Percentiles rank a stretch among this genome's conserved stretches.
Evolutionary conservation across 768 basidiomycete species (phyloP).

Genomic region (Favolaschia claudopus): DNA sequence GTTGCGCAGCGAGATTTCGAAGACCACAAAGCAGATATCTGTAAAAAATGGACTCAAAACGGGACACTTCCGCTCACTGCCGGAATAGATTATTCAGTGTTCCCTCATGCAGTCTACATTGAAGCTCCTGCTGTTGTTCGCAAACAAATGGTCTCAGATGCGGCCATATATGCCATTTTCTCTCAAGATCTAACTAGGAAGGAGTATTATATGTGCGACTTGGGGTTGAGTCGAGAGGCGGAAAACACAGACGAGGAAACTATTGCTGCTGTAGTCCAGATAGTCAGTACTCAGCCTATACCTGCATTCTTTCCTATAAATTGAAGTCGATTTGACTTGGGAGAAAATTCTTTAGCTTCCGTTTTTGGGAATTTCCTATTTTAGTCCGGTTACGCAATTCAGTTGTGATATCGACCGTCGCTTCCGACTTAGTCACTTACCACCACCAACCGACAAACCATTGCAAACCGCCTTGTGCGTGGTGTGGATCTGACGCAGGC

Average conservation of each 20-base stretch:
- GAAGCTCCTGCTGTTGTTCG: not conserved
- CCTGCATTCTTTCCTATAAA: slow-evolving; percentile 9
- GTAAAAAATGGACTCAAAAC: not conserved
- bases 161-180: not conserved
- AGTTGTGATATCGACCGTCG: no score
- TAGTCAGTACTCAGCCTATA: slow-evolving; percentile 10
- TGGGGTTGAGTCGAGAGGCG: slow-evolving; percentile 1
- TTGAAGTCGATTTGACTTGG: no score
- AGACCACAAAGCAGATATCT: slow-evolving; percentile 8
- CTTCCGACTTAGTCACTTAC: no score
- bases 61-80: slow-evolving; percentile 14
- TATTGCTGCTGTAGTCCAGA: slow-evolving; percentile 4
- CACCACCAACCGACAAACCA: no score
- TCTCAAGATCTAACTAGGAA: slow-evolving; percentile 2
- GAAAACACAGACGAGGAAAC: not conserved
- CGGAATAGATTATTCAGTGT: slow-evolving; percentile 15
- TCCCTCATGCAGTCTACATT: not conserved
- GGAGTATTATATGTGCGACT: slow-evolving; percentile 19
- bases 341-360: no score
- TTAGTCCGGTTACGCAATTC: no score
- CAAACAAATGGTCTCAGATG: slow-evolving; percentile 1
- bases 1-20: slow-evolving; percentile 15
- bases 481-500: no score
- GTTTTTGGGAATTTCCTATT: no score
- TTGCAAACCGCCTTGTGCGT: no score